Percentiles rank a stretch among this genome's conserved stretches.
These are phyloP conservation scores for Hanseniaspora jakobsenii DNA, from an alignment of 805 yeast species.

Conservation along the genomic window DNA sequence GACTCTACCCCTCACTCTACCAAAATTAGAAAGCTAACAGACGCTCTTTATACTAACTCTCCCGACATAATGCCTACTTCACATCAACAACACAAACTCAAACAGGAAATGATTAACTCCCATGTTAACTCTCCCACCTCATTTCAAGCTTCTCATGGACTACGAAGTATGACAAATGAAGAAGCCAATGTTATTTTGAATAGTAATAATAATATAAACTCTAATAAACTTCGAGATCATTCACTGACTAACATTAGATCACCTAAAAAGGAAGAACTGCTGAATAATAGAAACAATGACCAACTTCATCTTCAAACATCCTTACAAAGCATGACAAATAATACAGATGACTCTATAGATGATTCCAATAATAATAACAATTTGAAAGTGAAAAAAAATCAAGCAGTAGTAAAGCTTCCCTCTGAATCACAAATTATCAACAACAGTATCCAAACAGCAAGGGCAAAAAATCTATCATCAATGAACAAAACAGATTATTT, in stretches of 20 bases:
- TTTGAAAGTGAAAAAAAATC: constrained; percentile 3
- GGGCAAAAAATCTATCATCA: constrained; percentile 13
- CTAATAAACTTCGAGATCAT: constrained; percentile 2
- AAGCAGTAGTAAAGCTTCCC: constrained; percentile 1
- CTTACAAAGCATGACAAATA: background rate
- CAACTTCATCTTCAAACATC: background rate
- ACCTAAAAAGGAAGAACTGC: constrained; percentile 8
- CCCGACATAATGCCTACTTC: background rate
- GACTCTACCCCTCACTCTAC: constrained; percentile 10
- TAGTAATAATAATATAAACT: too few species aligned
- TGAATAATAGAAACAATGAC: background rate
- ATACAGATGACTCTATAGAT: constrained; percentile 2
- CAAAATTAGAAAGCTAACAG: constrained; percentile 9
- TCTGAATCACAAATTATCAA: constrained; percentile 14
- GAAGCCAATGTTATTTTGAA: too few species aligned
- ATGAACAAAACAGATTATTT: constrained; percentile 66
- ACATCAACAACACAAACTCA: too few species aligned
- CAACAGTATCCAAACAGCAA: constrained; percentile 8
- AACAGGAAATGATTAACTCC: too few species aligned
- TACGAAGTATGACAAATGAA: background rate
- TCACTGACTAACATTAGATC: background rate
- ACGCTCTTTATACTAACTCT: constrained; percentile 1
- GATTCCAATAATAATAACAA: constrained; percentile 5
- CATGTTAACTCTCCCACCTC: background rate
- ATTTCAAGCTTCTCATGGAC: background rate